Evolutionary conservation across 192 early-diverging fungal species (phyloP).

Genomic region (Fimicolochytrium jonesii): DNA sequence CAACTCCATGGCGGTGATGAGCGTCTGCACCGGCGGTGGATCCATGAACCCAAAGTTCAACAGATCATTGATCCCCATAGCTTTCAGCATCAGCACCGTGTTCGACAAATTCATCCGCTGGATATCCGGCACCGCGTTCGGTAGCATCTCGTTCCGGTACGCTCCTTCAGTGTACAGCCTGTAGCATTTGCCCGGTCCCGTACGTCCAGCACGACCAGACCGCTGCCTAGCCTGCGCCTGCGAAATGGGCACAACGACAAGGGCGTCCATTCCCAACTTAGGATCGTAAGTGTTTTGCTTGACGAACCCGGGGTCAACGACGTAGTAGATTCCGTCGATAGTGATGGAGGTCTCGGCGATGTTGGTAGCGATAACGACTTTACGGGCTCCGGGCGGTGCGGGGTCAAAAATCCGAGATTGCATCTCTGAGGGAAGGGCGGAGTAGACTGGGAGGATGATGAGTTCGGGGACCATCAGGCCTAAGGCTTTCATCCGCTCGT

Average conservation of each 20-base stretch:
- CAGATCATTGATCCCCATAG: constrained; percentile 94
- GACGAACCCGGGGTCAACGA: constrained; percentile 97
- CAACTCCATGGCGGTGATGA: constrained; percentile 89
- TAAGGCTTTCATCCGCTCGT: constrained; percentile 73
- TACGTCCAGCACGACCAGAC: constrained; percentile 90
- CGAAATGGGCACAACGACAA: constrained; percentile 93
- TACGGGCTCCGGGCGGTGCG: constrained; percentile 87
- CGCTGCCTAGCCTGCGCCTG: constrained; percentile 93
- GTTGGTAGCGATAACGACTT: constrained; percentile 96
- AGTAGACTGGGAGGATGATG: constrained; percentile 94
- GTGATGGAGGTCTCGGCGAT: constrained; percentile 99
- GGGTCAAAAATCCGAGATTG: constrained; percentile 97
- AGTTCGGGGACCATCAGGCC: constrained; percentile 73
- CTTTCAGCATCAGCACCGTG: constrained; percentile 88
- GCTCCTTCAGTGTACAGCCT: constrained; percentile 91
- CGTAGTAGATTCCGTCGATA: constrained; percentile 93
- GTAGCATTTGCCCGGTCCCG: constrained; percentile 97
- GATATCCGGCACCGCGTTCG: constrained; percentile 95
- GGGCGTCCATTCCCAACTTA: constrained; percentile 92
- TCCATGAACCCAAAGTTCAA: constrained; percentile 99
- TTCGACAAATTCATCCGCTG: constrained; percentile 90
- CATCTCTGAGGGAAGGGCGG: constrained; percentile 92
- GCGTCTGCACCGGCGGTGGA: constrained; percentile 86
- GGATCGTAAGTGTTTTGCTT: constrained; percentile 97
- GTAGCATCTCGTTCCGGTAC: constrained; percentile 88